Conservation (phyloP, 2,329 filamentous ascomycete genomes). For the Alternaria viburni region DNA sequence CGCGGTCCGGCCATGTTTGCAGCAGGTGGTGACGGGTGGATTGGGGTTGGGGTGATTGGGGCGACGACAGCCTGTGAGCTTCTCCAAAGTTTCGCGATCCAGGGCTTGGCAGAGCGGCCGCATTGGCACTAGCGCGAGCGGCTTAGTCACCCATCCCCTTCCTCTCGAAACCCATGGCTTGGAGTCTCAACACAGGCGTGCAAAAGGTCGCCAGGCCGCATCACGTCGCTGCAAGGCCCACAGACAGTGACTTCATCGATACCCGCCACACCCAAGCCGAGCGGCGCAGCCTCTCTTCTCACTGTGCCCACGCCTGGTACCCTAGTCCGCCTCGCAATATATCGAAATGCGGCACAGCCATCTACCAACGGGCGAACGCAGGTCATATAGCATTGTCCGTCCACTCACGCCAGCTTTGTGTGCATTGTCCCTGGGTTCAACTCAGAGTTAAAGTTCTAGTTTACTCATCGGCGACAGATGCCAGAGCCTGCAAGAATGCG, state of each 20-base stretch:
- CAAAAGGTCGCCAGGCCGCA: neutral
- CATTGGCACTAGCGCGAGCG: constrained; percentile 10
- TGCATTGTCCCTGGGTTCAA: neutral
- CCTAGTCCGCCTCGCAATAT: constrained; percentile 7
- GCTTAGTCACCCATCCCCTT: constrained; percentile 3
- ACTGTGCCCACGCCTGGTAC: neutral
- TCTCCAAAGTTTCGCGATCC: constrained; percentile 19
- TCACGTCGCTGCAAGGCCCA: neutral
- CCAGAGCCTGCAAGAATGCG: constrained; percentile 1
- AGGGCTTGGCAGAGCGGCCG: constrained; percentile 13
- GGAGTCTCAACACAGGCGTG: neutral
- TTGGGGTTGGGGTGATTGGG: constrained; percentile 16
- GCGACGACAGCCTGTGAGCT: constrained; percentile 15
- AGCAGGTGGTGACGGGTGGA: constrained; percentile 29
- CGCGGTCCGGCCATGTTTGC: constrained; percentile 44
- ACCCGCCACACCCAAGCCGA: neutral
- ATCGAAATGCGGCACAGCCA: constrained; percentile 7
- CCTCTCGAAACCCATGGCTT: constrained; percentile 1
- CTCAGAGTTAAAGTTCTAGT: neutral
- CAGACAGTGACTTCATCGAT: neutral
- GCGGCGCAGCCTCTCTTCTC: neutral
- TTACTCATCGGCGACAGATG: neutral
- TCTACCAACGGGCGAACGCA: constrained; percentile 4
- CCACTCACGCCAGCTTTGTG: neutral
- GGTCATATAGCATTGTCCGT: neutral